Evolutionary conservation across 2,329 filamentous ascomycete species (phyloP).

Genomic region (Colletotrichum sp.): DNA sequence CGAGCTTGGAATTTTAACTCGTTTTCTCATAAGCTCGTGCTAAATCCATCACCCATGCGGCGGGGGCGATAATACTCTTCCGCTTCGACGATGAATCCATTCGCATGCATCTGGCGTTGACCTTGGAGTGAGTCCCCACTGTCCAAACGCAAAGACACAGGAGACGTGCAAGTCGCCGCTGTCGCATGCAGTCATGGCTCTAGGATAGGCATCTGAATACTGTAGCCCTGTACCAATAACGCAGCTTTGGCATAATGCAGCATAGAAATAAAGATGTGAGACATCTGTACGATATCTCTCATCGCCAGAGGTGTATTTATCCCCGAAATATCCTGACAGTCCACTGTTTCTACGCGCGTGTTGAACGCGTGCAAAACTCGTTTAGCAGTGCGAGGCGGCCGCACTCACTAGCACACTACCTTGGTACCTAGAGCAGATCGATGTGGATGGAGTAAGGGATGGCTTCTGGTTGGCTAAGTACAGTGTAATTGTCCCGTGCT

Average conservation of each 20-base stretch:
- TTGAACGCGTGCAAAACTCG: neutral
- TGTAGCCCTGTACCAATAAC: neutral
- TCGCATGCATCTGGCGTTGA: neutral
- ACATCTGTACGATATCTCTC: neutral
- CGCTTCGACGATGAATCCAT: neutral
- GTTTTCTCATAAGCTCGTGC: neutral
- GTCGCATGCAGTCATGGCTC: neutral
- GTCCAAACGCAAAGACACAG: neutral
- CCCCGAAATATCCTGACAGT: neutral
- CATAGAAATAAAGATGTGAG: neutral
- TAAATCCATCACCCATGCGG: neutral
- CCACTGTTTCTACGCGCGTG: neutral
- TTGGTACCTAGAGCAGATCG: neutral
- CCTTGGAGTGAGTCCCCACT: neutral
- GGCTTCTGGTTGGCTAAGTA: neutral
- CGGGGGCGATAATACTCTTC: neutral
- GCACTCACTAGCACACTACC: no score
- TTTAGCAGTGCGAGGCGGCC: neutral
- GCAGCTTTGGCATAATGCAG: neutral
- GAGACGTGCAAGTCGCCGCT: neutral
- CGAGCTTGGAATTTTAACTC: neutral
- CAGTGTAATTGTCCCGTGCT: neutral
- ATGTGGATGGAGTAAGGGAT: neutral
- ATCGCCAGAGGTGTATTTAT: neutral
- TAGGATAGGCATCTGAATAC: neutral